These are phyloP conservation scores for Scenedesmus sp. DNA, from an alignment of 163 green algal species.

Conservation along the genomic window DNA sequence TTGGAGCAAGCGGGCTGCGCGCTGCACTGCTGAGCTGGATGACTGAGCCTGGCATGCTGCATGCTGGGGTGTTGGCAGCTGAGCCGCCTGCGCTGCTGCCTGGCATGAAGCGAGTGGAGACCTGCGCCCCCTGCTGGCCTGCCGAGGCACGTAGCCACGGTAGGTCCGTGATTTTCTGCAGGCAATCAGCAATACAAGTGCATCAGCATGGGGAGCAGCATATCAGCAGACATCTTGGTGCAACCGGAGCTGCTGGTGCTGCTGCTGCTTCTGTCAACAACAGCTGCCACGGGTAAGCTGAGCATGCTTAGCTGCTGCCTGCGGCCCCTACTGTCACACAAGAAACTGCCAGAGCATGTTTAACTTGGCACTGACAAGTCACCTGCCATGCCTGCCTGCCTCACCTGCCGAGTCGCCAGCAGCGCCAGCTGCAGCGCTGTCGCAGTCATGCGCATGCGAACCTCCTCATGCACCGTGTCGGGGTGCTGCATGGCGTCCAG, in stretches of 20 bases:
- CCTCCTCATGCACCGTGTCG: slow-evolving; percentile 27
- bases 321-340: not conserved
- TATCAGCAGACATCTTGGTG: no score
- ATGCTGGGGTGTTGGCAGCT: not conserved
- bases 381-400: not conserved
- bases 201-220: not conserved
- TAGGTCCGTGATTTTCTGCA: slow-evolving; percentile 20
- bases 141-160: not conserved
- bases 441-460: slow-evolving; percentile 13
- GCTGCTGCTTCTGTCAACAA: not conserved
- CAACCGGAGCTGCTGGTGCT: not conserved
- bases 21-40: not conserved
- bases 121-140: not conserved
- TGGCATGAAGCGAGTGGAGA: not conserved
- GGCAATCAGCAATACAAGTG: not conserved
- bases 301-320: not conserved
- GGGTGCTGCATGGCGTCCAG: not conserved
- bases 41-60: not conserved
- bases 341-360: not conserved
- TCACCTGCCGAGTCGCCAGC: slow-evolving; percentile 23
- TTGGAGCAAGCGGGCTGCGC: not conserved
- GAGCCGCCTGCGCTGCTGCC: not conserved
- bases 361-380: not conserved
- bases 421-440: slow-evolving; percentile 29
- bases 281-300: no score